A percentile compares a stretch with the other conserved stretches of the same genome.
Evolutionary conservation across 768 basidiomycete genomes (phyloP).

Genomic region (Dacryopinax primogenitus): DNA sequence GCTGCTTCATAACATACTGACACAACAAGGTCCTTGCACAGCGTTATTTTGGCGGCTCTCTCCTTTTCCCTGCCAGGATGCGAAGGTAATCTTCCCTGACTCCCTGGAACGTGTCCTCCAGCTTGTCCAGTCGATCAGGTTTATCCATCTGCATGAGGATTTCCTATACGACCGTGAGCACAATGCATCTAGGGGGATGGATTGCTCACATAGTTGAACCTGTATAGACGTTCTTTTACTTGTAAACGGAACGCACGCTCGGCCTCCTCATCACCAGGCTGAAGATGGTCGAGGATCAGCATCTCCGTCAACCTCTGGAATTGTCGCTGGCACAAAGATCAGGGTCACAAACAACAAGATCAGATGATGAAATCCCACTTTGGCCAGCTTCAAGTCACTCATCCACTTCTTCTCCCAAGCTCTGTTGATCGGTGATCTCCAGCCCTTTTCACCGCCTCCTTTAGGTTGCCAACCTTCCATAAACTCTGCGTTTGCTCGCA

Average conservation of each 20-base stretch:
- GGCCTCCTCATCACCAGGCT: slow-evolving; percentile 43
- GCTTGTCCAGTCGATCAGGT: slow-evolving; percentile 71
- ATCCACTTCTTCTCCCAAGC: slow-evolving; percentile 71
- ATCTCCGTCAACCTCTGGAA: slow-evolving; percentile 87
- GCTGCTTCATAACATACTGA: too few relatives aligned
- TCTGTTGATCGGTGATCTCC: slow-evolving; percentile 54
- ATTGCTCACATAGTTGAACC: slow-evolving; percentile 79
- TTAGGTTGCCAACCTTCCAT: slow-evolving; percentile 33
- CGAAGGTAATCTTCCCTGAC: slow-evolving; percentile 76
- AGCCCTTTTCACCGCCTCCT: slow-evolving; percentile 10
- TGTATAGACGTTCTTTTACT: slow-evolving; percentile 86
- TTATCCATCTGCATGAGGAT: slow-evolving; percentile 77
- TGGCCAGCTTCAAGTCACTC: slow-evolving; percentile 75
- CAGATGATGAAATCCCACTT: slow-evolving; percentile 35
- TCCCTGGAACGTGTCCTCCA: slow-evolving; percentile 84
- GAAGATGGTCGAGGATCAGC: slow-evolving; percentile 62
- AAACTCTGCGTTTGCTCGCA: slow-evolving; percentile 51
- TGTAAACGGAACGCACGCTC: slow-evolving; percentile 66
- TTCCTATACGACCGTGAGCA: slow-evolving; percentile 40
- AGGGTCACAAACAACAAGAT: background rate
- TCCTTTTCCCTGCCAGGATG: slow-evolving; percentile 37
- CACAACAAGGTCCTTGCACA: background rate
- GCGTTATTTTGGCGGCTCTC: background rate
- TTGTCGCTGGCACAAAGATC: slow-evolving; percentile 61
- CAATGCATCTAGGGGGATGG: background rate